A percentile compares a stretch with the other conserved stretches of the same genome.
These are phyloP conservation scores for Dryas octopetala DNA, from an alignment of 306 rosid species.

Conservation along the genomic window DNA sequence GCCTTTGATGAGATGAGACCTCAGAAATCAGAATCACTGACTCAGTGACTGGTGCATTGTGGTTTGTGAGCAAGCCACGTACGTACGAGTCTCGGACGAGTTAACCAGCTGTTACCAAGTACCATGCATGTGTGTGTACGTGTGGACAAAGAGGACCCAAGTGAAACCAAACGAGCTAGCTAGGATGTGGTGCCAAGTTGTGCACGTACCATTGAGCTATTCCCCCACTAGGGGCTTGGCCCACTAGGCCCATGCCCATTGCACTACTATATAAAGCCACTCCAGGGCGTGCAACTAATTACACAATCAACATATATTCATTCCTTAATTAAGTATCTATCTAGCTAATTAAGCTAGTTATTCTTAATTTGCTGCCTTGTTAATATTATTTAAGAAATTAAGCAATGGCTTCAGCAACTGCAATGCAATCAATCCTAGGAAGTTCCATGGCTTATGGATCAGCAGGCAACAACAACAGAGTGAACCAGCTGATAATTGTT, in stretches of 20 bases:
- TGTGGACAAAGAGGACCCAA: neutral
- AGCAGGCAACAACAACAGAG: neutral
- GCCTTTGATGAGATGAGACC: too few species aligned
- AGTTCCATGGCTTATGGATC: conserved; percentile 6
- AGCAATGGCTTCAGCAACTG: neutral
- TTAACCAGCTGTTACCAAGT: neutral
- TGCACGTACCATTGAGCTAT: neutral
- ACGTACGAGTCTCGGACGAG: neutral
- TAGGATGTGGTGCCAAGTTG: neutral
- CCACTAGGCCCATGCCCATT: neutral
- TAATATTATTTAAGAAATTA: neutral
- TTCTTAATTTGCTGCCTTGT: neutral
- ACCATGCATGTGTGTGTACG: too few species aligned
- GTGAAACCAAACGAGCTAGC: neutral
- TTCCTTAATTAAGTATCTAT: too few species aligned
- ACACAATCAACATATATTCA: neutral
- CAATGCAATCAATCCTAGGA: conserved; percentile 5
- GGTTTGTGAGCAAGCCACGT: conserved; percentile 6
- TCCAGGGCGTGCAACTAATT: neutral
- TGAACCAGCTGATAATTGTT: neutral
- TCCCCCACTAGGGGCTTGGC: neutral
- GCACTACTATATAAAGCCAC: neutral
- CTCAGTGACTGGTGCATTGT: neutral
- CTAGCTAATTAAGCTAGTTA: too few species aligned
- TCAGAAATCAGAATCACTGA: too few species aligned